phyloP scores from a whole-genome alignment of 2,329 filamentous ascomycete species.

The Hypoxylon sp. region DNA sequence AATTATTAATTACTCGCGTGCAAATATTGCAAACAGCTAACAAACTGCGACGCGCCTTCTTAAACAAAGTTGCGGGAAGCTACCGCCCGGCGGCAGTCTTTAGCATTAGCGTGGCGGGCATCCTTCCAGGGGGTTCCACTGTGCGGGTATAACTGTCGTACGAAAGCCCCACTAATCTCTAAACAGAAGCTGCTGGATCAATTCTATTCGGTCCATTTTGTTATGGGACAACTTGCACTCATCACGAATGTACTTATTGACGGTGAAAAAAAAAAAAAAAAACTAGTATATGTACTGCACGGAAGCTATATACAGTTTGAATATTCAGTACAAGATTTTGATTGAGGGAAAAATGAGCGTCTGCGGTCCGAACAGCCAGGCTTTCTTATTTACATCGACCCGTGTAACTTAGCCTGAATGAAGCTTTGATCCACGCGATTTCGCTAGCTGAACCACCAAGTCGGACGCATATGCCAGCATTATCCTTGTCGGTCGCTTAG shows the following conservation, averaged over 20 bases:
- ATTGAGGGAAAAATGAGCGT: conserved; percentile 32
- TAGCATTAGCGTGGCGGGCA: conserved; percentile 7
- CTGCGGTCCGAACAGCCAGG: conserved; percentile 37
- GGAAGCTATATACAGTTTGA: conserved; percentile 52
- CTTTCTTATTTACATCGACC: conserved; percentile 27
- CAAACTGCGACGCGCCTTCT: not conserved
- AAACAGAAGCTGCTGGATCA: conserved; percentile 8
- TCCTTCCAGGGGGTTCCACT: conserved; percentile 9
- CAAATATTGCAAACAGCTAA: not conserved
- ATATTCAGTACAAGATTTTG: conserved; percentile 40
- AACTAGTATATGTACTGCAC: conserved; percentile 47
- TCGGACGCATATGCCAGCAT: conserved; percentile 30
- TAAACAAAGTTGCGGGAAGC: conserved; percentile 7
- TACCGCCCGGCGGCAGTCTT: conserved; percentile 2
- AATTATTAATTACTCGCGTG: not conserved
- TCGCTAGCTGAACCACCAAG: conserved; percentile 26
- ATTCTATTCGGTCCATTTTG: conserved; percentile 4
- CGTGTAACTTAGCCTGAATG: conserved; percentile 21
- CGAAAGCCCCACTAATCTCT: conserved; percentile 14
- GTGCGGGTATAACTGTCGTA: conserved; percentile 26
- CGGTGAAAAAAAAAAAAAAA: conserved; percentile 30
- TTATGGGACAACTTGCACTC: not conserved
- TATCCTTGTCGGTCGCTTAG: conserved; percentile 40
- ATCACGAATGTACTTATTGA: not conserved
- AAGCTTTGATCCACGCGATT: conserved; percentile 23